Conservation (phyloP, 164 flowering plant genomes). For the Kingdonia uniflora region DNA sequence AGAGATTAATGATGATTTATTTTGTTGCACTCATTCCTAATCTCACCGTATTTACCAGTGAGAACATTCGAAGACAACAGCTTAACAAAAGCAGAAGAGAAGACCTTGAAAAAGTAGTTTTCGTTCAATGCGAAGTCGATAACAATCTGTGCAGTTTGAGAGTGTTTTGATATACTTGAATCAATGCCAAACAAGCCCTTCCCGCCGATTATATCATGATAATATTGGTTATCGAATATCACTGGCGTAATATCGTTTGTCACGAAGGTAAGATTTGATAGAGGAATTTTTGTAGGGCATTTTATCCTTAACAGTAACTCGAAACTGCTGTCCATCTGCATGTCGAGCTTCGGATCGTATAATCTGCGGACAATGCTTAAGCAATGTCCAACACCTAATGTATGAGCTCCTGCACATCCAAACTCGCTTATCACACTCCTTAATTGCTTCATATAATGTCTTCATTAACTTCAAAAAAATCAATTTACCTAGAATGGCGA, state of each 20-base stretch:
- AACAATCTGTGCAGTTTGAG: not conserved
- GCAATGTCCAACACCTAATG: not conserved
- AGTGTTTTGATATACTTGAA: not conserved
- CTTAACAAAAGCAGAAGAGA: not conserved
- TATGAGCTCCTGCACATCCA: too few species aligned
- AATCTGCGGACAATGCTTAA: not conserved
- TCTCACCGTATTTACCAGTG: not conserved
- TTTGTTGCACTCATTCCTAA: not conserved
- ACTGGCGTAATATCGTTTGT: not conserved
- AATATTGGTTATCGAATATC: not conserved
- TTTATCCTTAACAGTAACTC: not conserved
- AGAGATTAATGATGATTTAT: too few species aligned
- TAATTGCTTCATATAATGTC: not conserved
- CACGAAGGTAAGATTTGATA: not conserved
- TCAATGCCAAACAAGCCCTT: not conserved
- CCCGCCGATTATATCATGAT: not conserved
- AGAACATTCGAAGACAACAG: not conserved
- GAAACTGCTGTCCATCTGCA: not conserved
- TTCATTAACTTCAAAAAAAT: too few species aligned
- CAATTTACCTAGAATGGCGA: constrained; percentile 46
- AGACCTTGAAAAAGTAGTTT: not conserved
- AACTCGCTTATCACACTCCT: not conserved
- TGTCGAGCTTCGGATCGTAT: not conserved
- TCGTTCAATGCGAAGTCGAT: not conserved
- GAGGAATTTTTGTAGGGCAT: not conserved